These are phyloP conservation scores for Penicillium sp. DNA, from an alignment of 2,329 filamentous ascomycete genomes.

Conservation along the genomic window DNA sequence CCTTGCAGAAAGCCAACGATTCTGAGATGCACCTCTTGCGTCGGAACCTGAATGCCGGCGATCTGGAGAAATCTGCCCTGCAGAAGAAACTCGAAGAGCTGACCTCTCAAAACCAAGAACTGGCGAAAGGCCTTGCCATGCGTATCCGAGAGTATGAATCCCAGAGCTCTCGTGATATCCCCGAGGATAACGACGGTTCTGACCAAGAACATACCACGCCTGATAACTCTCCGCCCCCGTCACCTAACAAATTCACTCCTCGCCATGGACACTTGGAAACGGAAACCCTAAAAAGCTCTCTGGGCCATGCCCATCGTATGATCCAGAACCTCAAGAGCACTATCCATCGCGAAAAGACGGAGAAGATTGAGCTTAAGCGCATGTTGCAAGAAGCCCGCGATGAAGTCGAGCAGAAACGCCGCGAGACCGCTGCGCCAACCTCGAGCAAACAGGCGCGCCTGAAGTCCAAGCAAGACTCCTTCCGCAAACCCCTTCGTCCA, in stretches of 20 bases:
- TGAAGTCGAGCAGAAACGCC: constrained; percentile 69
- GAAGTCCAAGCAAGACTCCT: constrained; percentile 60
- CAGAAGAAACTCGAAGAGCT: constrained; percentile 86
- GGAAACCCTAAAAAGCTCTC: constrained; percentile 89
- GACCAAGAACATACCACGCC: constrained; percentile 68
- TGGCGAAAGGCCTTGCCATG: constrained; percentile 75
- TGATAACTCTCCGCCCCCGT: constrained; percentile 84
- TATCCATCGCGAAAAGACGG: constrained; percentile 95
- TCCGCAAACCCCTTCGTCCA: constrained; percentile 74
- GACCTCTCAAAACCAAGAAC: constrained; percentile 81
- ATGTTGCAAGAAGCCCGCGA: constrained; percentile 94
- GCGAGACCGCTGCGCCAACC: constrained; percentile 46
- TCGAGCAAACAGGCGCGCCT: constrained; percentile 48
- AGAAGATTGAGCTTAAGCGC: constrained; percentile 91
- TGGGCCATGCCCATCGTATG: constrained; percentile 91
- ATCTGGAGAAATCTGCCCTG: constrained; percentile 71
- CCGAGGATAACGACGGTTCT: constrained; percentile 61
- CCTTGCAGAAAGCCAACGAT: constrained; percentile 76
- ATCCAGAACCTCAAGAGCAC: constrained; percentile 94
- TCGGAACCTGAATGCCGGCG: constrained; percentile 70
- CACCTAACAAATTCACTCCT: constrained; percentile 85
- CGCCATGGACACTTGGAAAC: constrained; percentile 88
- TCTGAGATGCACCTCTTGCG: constrained; percentile 80
- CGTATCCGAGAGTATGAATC: constrained; percentile 65
- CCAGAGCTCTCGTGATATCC: constrained; percentile 55